Evolutionary conservation across 2,329 filamentous ascomycete species (phyloP), one percentile per base, ranked within the genome.

Genomic region (Sclerotinia trifoliorum): DNA sequence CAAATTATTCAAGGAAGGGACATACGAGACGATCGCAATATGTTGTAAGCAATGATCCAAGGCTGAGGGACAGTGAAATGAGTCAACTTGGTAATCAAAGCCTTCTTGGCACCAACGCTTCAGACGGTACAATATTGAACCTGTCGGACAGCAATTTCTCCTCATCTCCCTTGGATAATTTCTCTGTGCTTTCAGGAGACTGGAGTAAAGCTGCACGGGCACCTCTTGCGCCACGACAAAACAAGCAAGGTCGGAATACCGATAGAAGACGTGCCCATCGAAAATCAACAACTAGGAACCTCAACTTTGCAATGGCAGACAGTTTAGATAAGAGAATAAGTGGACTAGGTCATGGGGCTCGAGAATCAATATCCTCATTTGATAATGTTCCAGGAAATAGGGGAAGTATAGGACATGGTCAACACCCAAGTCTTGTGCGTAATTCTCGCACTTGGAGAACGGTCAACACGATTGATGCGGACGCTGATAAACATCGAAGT

Each of bases 1-100:
- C 75, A 10, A 75, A 73, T 32, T 75, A 74, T 61, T 76, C 74
- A 11, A 68, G 72, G 26, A 76, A 75, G 67, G 74, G 74, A 2
- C 73, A 75, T 48, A 70, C 61, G 11, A 66, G 71, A 66, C 66
- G 70, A 7, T 74, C 73, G 42, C 70, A 72, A 32, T 69, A 70
- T 42, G 24, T 72, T 2, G 44, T 63, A 13, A 65, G 69, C 15
- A 69, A 55, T 29, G 66, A 52, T 29, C 67, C 66, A 64, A 67
- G 42, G 51, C 19, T 66, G 8, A 70, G 68, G 56, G 66, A 74
- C 29, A 71, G 68, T 52, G 56, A 66, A 56, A 67, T 63, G 49
- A 63, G 57, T 35, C 65, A 52, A 54, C 5, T 67, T 52, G 56
- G 54, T 19, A 66, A 46, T 51, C 42, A 51, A 42, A 58, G 44